Evolutionary conservation across 345 rosid genomes (phyloP).

Genomic region (Eucalyptus tenuipes): DNA sequence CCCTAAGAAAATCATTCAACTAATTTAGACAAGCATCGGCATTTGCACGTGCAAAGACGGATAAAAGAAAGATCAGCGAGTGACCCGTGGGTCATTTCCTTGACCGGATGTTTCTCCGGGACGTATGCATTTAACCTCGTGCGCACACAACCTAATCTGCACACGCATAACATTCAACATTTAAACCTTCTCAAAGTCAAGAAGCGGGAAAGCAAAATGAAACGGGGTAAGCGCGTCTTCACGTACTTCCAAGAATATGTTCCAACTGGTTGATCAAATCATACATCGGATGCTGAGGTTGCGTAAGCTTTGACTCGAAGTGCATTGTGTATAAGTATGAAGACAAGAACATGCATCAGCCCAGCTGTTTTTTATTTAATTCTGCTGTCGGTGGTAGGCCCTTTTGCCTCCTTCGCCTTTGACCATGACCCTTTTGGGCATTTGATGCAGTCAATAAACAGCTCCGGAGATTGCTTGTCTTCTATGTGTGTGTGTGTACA

Average conservation of each 20-base stretch:
- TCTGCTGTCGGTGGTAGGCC: neutral
- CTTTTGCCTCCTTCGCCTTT: neutral
- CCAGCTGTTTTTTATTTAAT: neutral
- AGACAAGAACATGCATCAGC: neutral
- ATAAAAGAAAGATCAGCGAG: neutral
- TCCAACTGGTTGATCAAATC: neutral
- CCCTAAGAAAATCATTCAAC: neutral
- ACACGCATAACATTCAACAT: neutral
- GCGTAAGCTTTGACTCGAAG: neutral
- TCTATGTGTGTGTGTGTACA: neutral
- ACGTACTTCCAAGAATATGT: neutral
- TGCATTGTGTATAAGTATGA: neutral
- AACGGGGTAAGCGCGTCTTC: neutral
- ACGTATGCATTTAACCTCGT: neutral
- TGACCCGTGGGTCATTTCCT: neutral
- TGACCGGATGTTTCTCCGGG: neutral
- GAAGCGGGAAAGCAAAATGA: neutral
- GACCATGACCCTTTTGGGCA: neutral
- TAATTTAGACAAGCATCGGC: neutral
- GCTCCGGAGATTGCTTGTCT: neutral
- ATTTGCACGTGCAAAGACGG: neutral
- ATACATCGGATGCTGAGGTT: neutral
- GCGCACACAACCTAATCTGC: neutral
- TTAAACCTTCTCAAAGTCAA: neutral
- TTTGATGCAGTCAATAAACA: neutral